Evolutionary conservation across 495 filamentous ascomycete genomes (phyloP), one percentile per base, ranked within the genome.

Genomic region (Neurospora intermedia): DNA sequence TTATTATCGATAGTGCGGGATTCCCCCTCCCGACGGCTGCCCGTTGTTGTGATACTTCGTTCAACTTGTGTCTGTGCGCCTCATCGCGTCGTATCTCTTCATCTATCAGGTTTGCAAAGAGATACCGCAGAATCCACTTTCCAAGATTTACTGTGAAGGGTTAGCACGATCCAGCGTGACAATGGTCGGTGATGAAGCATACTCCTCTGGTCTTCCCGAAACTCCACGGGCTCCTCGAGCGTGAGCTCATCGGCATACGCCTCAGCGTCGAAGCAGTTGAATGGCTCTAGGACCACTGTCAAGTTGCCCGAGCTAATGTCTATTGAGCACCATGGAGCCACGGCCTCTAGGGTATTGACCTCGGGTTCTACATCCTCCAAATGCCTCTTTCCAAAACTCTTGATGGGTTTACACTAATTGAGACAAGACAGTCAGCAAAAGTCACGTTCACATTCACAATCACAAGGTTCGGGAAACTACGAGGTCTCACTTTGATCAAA

Each of bases 201-300:
- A 97, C 94, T 95, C 84, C 96, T 89, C 84, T 99, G 96, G 77
- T 99, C 96, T 74, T 98, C 94, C 66, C 91, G 87, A 77, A 97
- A 96, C 18, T 94, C 91, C 27, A 91, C 83, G 16, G 87, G 84
- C 74, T 96, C 91, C 23, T 91, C 86, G 69, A 95, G 71, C 18
- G 89, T 82, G 11, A 93, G 82, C 78, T 98, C 93, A 78, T 98
- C 96, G 1, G 94, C 94, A 79, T 99, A 99, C 83, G 96, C 91
- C 79, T 99, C 96, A 45, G 94, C 96, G 81, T 98, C 96, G 77
- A 99, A 99, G 79, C 96, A 98, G 74, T 96, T 94, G 76, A 96
- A 97, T 62, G 94, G 93, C 76, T 98, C 96, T 23, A 99, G 81
- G 15, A 97, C 91, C 39, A 96, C 94, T 4, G 94, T 94, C 72